Conservation (phyloP, 768 basidiomycete species). For the Psilocybe azurescens region DNA sequence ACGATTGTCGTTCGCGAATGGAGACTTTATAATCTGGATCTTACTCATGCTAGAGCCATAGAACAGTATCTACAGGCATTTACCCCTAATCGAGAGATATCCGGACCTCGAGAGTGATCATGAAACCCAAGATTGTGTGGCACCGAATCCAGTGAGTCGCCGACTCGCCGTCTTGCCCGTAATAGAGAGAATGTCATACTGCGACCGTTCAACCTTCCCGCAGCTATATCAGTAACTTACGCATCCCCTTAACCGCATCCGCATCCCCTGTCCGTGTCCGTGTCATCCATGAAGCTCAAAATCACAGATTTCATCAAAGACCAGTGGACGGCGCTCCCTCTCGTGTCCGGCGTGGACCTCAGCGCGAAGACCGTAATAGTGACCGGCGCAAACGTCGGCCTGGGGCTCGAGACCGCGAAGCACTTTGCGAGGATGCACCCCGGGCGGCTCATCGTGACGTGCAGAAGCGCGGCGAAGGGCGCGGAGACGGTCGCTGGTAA, state of each 20-base stretch:
- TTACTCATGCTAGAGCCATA: no score
- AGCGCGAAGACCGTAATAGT: conserved; percentile 55
- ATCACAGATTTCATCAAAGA: conserved; percentile 21
- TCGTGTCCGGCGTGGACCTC: conserved; percentile 25
- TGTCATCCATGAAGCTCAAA: conserved; percentile 21
- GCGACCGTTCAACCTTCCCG: neutral
- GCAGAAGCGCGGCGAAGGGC: conserved; percentile 39
- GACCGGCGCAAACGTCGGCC: conserved; percentile 53
- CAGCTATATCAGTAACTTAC: neutral
- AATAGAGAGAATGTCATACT: no score
- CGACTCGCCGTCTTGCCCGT: no score
- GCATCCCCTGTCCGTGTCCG: neutral
- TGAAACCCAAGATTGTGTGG: no score
- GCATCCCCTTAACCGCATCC: neutral
- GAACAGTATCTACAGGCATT: no score
- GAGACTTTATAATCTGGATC: no score
- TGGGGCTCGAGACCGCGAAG: conserved; percentile 52
- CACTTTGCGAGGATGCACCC: conserved; percentile 52
- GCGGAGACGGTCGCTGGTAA: conserved; percentile 35
- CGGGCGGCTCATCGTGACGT: conserved; percentile 42
- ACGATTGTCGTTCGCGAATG: no score
- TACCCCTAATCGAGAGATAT: no score
- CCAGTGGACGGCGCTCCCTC: conserved; percentile 27
- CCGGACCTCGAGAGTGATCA: no score
- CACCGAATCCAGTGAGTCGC: no score